These are phyloP conservation scores for Trichothecium roseum DNA, from an alignment of 2,329 filamentous ascomycete genomes.

Conservation along the genomic window DNA sequence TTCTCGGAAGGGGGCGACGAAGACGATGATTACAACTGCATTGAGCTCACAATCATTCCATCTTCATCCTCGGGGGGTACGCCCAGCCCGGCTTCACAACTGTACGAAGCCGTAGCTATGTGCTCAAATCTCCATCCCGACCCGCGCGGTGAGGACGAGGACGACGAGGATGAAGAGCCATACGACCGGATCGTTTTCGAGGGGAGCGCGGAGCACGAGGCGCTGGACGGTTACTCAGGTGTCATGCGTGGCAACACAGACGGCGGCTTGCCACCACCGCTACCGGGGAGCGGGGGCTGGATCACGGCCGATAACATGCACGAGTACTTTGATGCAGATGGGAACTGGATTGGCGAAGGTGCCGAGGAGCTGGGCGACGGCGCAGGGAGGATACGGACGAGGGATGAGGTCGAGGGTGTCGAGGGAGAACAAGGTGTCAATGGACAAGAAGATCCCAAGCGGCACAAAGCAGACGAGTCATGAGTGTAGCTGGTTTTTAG, in stretches of 20 bases:
- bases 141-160: constrained; percentile 46
- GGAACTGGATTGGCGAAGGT: constrained; percentile 57
- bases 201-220: constrained; percentile 34
- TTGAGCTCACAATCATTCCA: constrained; percentile 60
- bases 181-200: constrained; percentile 49
- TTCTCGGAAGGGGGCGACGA: constrained; percentile 47
- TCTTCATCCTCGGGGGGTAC: constrained; percentile 8
- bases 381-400: constrained; percentile 45
- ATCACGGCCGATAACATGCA: constrained; percentile 88
- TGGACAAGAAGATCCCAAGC: constrained; percentile 29
- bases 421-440: constrained; percentile 27
- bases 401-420: constrained; percentile 42
- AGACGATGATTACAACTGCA: constrained; percentile 53
- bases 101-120: constrained; percentile 61
- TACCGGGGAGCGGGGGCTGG: constrained; percentile 69
- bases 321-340: constrained; percentile 71
- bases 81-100: constrained; percentile 19
- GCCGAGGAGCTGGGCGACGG: constrained; percentile 48
- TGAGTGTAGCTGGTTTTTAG: too few relatives aligned
- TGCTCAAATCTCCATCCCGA: constrained; percentile 73
- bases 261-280: constrained; percentile 50
- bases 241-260: constrained; percentile 36
- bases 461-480: constrained; percentile 31
- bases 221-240: constrained; percentile 45
- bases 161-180: constrained; percentile 36